Conservation (phyloP, 495 filamentous ascomycete species). For the Podospora sp. region DNA sequence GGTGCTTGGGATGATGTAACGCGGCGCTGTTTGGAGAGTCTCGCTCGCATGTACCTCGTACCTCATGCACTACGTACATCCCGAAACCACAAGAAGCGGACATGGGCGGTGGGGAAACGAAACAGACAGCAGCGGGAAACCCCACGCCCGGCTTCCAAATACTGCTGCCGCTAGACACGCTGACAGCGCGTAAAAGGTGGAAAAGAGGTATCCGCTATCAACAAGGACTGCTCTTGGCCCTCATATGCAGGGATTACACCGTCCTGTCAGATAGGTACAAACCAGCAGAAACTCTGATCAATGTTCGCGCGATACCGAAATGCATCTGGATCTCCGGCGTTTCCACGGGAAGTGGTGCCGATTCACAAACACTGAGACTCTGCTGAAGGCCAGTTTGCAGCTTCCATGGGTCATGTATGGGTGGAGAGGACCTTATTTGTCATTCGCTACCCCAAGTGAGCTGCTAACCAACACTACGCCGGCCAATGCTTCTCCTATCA, state of each 20-base stretch:
- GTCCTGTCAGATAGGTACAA: too few species aligned
- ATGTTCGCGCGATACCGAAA: background rate
- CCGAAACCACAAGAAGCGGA: background rate
- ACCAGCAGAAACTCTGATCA: background rate
- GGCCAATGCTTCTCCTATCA: constrained; percentile 5
- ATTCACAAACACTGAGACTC: background rate
- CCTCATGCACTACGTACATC: background rate
- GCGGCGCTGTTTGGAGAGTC: background rate
- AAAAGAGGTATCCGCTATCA: background rate
- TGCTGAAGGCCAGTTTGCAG: background rate
- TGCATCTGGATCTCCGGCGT: too few species aligned
- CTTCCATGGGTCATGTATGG: background rate
- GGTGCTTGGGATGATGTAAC: background rate
- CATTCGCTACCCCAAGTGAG: background rate
- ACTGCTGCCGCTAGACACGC: background rate
- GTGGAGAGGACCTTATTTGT: constrained; percentile 4
- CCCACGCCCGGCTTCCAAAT: background rate
- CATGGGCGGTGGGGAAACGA: background rate
- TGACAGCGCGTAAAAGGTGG: background rate
- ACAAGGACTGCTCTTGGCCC: background rate
- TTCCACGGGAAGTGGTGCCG: too few species aligned
- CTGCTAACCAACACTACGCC: background rate
- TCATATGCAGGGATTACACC: background rate
- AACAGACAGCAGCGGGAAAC: background rate
- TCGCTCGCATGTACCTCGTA: background rate